Conservation (phyloP, 1,284 basidiomycete genomes). For the Agroathelia rolfsii region DNA sequence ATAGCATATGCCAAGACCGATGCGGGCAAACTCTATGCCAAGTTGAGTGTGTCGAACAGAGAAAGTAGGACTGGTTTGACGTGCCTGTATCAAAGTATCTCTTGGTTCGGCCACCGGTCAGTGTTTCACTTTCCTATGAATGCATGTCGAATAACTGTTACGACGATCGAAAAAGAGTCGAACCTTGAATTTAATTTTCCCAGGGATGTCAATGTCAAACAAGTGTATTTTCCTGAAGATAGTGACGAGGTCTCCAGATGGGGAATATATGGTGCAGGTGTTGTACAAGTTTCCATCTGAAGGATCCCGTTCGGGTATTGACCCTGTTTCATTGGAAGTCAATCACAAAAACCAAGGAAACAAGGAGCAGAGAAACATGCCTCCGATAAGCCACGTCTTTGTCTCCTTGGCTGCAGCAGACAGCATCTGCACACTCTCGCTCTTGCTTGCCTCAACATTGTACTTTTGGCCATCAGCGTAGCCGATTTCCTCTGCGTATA, state of each 20-base stretch:
- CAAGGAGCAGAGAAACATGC: slow-evolving; percentile 30
- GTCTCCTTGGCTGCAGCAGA: slow-evolving; percentile 75
- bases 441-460: slow-evolving; percentile 46
- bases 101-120: slow-evolving; percentile 70
- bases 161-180: too few relatives aligned
- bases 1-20: slow-evolving; percentile 89
- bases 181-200: slow-evolving; percentile 93
- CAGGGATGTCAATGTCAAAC: slow-evolving; percentile 97
- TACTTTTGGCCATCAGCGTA: slow-evolving; percentile 48
- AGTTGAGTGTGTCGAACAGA: not conserved
- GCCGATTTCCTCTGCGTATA: slow-evolving; percentile 76
- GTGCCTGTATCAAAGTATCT: slow-evolving; percentile 86
- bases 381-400: slow-evolving; percentile 87
- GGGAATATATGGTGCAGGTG: slow-evolving; percentile 85
- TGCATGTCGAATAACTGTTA: slow-evolving; percentile 5
- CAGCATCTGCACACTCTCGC: slow-evolving; percentile 78
- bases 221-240: slow-evolving; percentile 92
- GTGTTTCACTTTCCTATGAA: slow-evolving; percentile 84
- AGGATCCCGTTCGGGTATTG: slow-evolving; percentile 77
- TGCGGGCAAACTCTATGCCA: slow-evolving; percentile 82
- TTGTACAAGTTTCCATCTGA: slow-evolving; percentile 76
- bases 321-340: too few relatives aligned
- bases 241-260: slow-evolving; percentile 77
- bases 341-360: too few relatives aligned
- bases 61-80: slow-evolving; percentile 6